Percentiles rank a stretch among this genome's conserved stretches.
Conservation (phyloP, 1,139 yeast genomes). For the Candida pseudoviswanathii region DNA sequence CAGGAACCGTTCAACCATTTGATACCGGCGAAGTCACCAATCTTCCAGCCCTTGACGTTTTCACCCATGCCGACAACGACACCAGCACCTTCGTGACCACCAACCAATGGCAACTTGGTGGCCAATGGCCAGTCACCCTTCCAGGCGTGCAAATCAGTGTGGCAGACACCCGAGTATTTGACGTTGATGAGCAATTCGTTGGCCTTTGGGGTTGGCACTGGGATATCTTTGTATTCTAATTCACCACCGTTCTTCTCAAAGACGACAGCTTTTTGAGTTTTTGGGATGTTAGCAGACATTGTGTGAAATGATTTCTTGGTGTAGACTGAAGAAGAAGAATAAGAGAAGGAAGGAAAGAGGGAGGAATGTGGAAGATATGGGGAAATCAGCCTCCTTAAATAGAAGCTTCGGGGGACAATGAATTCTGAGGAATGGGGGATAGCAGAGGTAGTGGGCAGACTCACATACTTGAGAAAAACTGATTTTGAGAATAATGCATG, state of each 20-base stretch:
- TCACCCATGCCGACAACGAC: slow-evolving; percentile 71
- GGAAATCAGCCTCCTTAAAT: neutral
- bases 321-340: slow-evolving; percentile 41
- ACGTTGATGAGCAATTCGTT: slow-evolving; percentile 67
- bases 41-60: slow-evolving; percentile 64
- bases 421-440: neutral
- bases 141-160: slow-evolving; percentile 81
- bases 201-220: slow-evolving; percentile 70
- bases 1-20: slow-evolving; percentile 79
- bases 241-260: slow-evolving; percentile 44
- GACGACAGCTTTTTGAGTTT: slow-evolving; percentile 41
- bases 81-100: slow-evolving; percentile 88
- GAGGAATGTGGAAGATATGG: neutral
- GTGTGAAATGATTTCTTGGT: slow-evolving; percentile 3
- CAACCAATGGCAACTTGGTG: slow-evolving; percentile 70
- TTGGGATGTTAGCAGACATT: slow-evolving; percentile 26
- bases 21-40: slow-evolving; percentile 74
- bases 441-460: slow-evolving; percentile 1
- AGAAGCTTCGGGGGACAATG: neutral
- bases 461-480: neutral
- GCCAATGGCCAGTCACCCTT: slow-evolving; percentile 77
- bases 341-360: too few species aligned
- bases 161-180: slow-evolving; percentile 79
- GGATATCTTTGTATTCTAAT: slow-evolving; percentile 60
- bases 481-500: slow-evolving; percentile 2